These are phyloP conservation scores for Eucalyptus viminalis DNA, from an alignment of 345 rosid genomes.

Conservation along the genomic window DNA sequence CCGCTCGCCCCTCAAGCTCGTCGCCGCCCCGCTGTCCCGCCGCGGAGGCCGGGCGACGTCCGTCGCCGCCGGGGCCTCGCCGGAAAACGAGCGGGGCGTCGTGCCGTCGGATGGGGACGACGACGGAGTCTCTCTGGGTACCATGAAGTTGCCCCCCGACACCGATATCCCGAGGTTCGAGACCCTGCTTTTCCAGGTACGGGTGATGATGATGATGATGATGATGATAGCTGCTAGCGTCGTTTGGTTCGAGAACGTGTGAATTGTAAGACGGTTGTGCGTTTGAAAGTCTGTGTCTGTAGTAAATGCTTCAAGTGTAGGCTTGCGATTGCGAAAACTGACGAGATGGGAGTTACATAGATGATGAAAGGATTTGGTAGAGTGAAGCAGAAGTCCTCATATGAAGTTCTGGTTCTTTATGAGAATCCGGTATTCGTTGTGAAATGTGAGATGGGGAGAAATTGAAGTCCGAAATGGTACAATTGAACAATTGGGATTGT, in stretches of 20 bases:
- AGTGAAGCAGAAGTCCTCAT: background rate
- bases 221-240: background rate
- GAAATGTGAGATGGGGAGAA: background rate
- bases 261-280: background rate
- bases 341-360: background rate
- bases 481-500: background rate
- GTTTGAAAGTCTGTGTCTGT: background rate
- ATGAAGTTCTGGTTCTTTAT: background rate
- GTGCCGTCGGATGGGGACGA: conserved; percentile 26
- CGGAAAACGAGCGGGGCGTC: conserved; percentile 5
- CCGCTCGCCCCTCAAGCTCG: background rate
- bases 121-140: conserved; percentile 74
- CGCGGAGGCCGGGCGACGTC: background rate
- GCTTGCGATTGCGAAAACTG: background rate
- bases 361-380: background rate
- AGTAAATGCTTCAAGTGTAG: background rate
- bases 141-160: conserved; percentile 60
- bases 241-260: background rate
- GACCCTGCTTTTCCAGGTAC: conserved; percentile 61
- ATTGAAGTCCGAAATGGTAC: background rate
- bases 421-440: background rate
- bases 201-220: background rate
- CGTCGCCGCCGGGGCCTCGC: conserved; percentile 9
- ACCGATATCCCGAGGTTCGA: conserved; percentile 62
- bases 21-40: background rate